Evolutionary conservation across 208 protist genomes (phyloP).

Genomic region (Histomonas meleagridis): DNA sequence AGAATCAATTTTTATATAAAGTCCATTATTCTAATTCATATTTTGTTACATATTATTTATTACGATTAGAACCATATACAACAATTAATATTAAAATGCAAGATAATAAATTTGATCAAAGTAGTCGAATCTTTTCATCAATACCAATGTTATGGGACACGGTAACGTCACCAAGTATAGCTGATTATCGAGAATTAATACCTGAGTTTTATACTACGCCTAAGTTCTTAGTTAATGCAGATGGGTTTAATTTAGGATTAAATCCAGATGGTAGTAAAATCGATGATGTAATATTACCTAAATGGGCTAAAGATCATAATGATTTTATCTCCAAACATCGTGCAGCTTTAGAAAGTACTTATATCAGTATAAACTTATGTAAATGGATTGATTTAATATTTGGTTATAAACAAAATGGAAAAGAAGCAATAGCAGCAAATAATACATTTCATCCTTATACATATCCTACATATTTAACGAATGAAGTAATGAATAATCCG

Average conservation of each 20-base stretch:
- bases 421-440: neutral
- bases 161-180: neutral
- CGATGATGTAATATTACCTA: constrained; percentile 46
- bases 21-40: constrained; percentile 46
- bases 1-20: neutral
- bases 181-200: neutral
- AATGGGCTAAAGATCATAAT: constrained; percentile 39
- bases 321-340: neutral
- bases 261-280: constrained; percentile 18
- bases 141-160: neutral
- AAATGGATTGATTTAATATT: neutral
- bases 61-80: constrained; percentile 46
- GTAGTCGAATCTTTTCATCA: neutral
- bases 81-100: constrained; percentile 45
- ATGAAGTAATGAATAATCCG: neutral
- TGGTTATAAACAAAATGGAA: neutral
- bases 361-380: neutral
- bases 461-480: neutral
- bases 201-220: neutral
- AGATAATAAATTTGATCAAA: neutral
- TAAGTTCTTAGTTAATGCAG: neutral
- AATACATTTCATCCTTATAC: neutral
- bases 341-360: neutral
- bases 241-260: neutral
- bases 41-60: constrained; percentile 44